Evolutionary conservation across 768 basidiomycete species (phyloP), one percentile per base, ranked within the genome.

Genomic region (Suillus spraguei): DNA sequence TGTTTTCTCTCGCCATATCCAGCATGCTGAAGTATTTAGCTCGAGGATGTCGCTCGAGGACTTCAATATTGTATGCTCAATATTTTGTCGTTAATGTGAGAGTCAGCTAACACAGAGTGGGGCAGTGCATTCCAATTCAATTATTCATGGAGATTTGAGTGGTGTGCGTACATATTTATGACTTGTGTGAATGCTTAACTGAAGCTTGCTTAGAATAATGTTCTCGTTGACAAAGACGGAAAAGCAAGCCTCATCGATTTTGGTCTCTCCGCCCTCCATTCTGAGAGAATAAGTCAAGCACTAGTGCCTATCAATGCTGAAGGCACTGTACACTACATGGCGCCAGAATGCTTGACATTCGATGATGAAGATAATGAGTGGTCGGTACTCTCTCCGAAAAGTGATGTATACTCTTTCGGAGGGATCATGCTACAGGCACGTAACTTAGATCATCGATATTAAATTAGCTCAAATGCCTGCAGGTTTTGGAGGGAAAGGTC

Each of bases 341-440:
- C 65, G 0, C 59, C 65, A 28, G 65, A 66, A 55, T 16, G 24
- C 5, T 11, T 60, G 6, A 6, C 7, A 6, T 8, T 32, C 0
- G 35, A 56, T 9, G 53, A 49, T 2, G 47, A 49, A 49, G 22
- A 4, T 8, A 32, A 39, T 3, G 5, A 9, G 16, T 28, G 7
- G 36, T 8, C 20, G 14, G 13, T 24, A 16, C 55, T 63, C 11
- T 49, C 20, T 16, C 14, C n/a, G 16, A 35, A 28, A 39, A 60
- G 22, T 22, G 53, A 66, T 41, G 41, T 60, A 10, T 66, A 64
- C n/a, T 60, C 65, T 16, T 64, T 66, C 41, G 64, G 64, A 16
- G 78, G 80, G 65, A 75, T 81, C n/a, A 65, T 64, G 59, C 32
- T 66, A 3, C 63, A 64, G 63, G 63, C 60, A n/a, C 10, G 65